Evolutionary conservation across 2,329 filamentous ascomycete genomes (phyloP).

Genomic region (Nemania abortiva): DNA sequence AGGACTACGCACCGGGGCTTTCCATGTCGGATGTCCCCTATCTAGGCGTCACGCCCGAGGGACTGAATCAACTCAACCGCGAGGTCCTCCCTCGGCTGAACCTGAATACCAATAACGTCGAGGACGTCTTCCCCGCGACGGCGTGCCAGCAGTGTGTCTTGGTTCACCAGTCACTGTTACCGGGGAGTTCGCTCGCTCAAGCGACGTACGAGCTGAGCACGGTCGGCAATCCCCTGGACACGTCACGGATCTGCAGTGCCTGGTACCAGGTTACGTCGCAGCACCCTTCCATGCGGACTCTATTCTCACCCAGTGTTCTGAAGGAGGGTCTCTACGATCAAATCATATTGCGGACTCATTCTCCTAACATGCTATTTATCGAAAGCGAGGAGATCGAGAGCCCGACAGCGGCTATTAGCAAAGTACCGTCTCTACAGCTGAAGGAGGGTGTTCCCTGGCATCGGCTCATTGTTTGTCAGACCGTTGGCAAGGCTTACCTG

Average conservation of each 20-base stretch:
- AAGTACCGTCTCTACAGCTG: constrained; percentile 57
- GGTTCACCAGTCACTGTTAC: constrained; percentile 58
- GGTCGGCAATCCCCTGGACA: constrained; percentile 56
- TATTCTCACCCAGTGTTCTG: constrained; percentile 65
- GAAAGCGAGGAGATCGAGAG: constrained; percentile 58
- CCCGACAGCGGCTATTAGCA: constrained; percentile 55
- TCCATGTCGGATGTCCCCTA: constrained; percentile 64
- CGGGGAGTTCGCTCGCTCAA: constrained; percentile 59
- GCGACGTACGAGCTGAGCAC: constrained; percentile 62
- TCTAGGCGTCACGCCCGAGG: constrained; percentile 61
- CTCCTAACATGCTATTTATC: constrained; percentile 66
- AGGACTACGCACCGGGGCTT: constrained; percentile 59
- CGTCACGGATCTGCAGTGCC: constrained; percentile 60
- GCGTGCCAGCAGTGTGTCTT: constrained; percentile 63
- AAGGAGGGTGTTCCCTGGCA: constrained; percentile 60
- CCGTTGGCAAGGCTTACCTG: constrained; percentile 58
- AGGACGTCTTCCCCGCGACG: constrained; percentile 63
- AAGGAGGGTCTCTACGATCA: constrained; percentile 63
- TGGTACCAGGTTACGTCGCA: constrained; percentile 63
- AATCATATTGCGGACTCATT: constrained; percentile 61
- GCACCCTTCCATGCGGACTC: constrained; percentile 61
- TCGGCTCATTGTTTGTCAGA: constrained; percentile 63
- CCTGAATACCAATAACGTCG: constrained; percentile 60
- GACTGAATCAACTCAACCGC: constrained; percentile 58
- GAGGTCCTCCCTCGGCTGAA: constrained; percentile 57